These are phyloP conservation scores for Ogataea nitratoaversa DNA, from an alignment of 805 yeast species.

Conservation along the genomic window DNA sequence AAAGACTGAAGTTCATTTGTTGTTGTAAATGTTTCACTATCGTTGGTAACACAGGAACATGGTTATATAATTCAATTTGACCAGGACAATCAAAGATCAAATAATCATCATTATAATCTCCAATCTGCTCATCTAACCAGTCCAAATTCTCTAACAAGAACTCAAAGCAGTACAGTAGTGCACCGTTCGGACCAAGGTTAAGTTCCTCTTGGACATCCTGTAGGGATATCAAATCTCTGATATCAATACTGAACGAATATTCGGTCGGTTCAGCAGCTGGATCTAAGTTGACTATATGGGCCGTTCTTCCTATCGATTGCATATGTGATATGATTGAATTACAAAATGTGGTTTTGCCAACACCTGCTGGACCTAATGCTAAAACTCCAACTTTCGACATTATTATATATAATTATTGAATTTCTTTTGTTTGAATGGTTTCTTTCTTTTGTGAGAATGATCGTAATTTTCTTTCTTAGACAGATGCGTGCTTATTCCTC, in stretches of 20 bases:
- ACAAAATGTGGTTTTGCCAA: slow-evolving; percentile 92
- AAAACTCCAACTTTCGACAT: slow-evolving; percentile 96
- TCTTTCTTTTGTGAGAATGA: not conserved
- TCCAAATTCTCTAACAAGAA: slow-evolving; percentile 83
- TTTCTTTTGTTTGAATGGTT: not conserved
- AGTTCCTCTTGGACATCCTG: slow-evolving; percentile 96
- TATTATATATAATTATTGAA: not conserved
- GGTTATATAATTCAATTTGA: slow-evolving; percentile 91
- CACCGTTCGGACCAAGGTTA: slow-evolving; percentile 94
- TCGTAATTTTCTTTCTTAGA: too few species aligned
- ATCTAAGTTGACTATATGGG: slow-evolving; percentile 90
- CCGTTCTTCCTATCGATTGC: slow-evolving; percentile 87
- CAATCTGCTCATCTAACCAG: slow-evolving; percentile 97
- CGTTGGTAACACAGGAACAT: slow-evolving; percentile 87
- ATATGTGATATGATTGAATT: slow-evolving; percentile 80
- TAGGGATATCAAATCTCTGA: slow-evolving; percentile 81
- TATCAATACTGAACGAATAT: slow-evolving; percentile 88
- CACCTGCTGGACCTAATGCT: slow-evolving; percentile 97
- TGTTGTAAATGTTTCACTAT: slow-evolving; percentile 80
- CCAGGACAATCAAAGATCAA: slow-evolving; percentile 96
- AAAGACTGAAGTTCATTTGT: slow-evolving; percentile 76
- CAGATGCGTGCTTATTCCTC: too few species aligned
- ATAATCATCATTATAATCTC: slow-evolving; percentile 92
- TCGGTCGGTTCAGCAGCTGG: slow-evolving; percentile 96
- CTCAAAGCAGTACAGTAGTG: slow-evolving; percentile 88